phyloP scores from a whole-genome alignment of 2,329 filamentous ascomycete species.

The Cordyceps fumosorosea region DNA sequence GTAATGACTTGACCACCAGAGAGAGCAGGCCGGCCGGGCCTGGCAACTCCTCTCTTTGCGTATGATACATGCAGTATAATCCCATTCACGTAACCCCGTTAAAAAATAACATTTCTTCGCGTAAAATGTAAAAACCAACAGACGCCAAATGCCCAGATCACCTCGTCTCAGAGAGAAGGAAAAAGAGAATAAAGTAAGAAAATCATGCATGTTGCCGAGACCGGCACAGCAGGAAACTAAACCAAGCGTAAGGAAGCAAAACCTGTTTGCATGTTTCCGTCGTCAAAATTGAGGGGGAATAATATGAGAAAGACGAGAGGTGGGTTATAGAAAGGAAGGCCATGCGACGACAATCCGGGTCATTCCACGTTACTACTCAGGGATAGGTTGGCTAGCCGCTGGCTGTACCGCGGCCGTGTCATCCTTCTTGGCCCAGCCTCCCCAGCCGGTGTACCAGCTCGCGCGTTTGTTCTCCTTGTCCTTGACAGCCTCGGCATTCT shows the following conservation, averaged over 20 bases:
- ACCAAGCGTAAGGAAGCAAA: constrained; percentile 1
- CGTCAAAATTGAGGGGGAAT: background rate
- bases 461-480: constrained; percentile 50
- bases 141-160: constrained; percentile 8
- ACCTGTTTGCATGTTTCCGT: constrained; percentile 8
- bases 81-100: constrained; percentile 7
- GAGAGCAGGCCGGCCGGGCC: background rate
- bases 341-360: background rate
- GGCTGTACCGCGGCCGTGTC: constrained; percentile 23
- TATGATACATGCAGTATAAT: constrained; percentile 8
- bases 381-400: constrained; percentile 24
- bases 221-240: background rate
- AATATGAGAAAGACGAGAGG: constrained; percentile 7
- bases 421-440: constrained; percentile 45
- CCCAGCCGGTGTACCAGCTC: constrained; percentile 60
- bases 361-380: constrained; percentile 22
- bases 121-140: constrained; percentile 8
- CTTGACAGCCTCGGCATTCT: constrained; percentile 52
- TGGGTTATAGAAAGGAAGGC: constrained; percentile 6
- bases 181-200: background rate
- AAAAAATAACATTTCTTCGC: constrained; percentile 2
- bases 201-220: background rate
- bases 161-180: background rate
- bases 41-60: background rate
- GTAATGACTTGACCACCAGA: background rate